Conservation (phyloP, 306 rosid genomes). For the Albizia julibrissin region DNA sequence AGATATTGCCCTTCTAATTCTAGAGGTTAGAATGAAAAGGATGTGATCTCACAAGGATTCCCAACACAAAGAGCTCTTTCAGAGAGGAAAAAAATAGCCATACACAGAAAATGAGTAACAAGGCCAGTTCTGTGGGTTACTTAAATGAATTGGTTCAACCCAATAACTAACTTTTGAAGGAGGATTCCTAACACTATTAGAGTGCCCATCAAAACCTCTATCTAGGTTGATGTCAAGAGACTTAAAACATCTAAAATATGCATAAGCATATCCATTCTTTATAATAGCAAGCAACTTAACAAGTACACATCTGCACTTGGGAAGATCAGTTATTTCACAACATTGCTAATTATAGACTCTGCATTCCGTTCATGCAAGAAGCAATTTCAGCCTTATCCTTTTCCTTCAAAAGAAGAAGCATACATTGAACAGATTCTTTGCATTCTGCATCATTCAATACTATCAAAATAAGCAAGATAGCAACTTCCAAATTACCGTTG, state of each 20-base stretch:
- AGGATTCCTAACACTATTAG: not conserved
- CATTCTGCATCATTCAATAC: slow-evolving; percentile 8
- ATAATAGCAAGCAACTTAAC: slow-evolving; percentile 3
- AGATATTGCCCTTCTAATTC: slow-evolving; percentile 10
- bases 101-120: not conserved
- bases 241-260: not conserved
- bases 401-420: slow-evolving; percentile 27
- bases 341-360: slow-evolving; percentile 7
- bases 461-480: slow-evolving; percentile 1
- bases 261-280: slow-evolving; percentile 10
- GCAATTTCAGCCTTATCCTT: slow-evolving; percentile 23
- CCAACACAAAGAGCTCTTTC: slow-evolving; percentile 4
- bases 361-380: not conserved
- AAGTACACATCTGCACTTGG: not conserved
- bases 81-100: slow-evolving; percentile 3
- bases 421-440: slow-evolving; percentile 17
- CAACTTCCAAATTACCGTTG: slow-evolving; percentile 58
- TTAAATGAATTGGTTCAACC: not conserved
- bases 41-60: slow-evolving; percentile 5
- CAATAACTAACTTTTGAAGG: not conserved
- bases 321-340: not conserved
- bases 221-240: slow-evolving; percentile 3
- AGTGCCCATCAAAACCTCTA: not conserved
- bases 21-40: slow-evolving; percentile 5
- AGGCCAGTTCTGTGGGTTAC: not conserved